These are phyloP conservation scores for Macrotyloma uniflorum DNA, from an alignment of 306 rosid genomes.

Conservation along the genomic window DNA sequence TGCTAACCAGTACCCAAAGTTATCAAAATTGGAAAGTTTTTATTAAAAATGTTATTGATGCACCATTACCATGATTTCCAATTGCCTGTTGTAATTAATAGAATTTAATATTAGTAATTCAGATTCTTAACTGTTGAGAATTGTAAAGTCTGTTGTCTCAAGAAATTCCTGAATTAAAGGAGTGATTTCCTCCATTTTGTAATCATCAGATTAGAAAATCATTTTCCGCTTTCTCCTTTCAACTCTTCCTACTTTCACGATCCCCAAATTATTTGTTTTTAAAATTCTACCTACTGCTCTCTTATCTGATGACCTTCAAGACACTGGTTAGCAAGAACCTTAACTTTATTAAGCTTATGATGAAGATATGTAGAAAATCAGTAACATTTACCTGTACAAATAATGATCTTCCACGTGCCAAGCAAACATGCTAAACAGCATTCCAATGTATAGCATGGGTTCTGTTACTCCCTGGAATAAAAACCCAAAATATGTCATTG, in stretches of 20 bases:
- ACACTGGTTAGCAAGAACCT: neutral
- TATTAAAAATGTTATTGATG: neutral
- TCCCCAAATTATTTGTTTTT: neutral
- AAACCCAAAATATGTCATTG: constrained; percentile 12
- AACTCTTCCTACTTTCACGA: neutral
- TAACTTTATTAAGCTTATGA: neutral
- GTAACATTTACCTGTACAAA: constrained; percentile 63
- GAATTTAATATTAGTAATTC: neutral
- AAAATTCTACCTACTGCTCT: neutral
- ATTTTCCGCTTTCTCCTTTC: neutral
- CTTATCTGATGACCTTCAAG: neutral
- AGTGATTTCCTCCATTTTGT: neutral
- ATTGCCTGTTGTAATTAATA: neutral
- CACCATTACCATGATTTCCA: neutral
- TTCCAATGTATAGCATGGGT: constrained; percentile 46
- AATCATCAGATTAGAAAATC: too few relatives aligned
- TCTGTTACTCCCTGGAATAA: constrained; percentile 73
- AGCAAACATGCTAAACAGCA: constrained; percentile 87
- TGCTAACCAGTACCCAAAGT: neutral
- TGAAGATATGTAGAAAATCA: neutral
- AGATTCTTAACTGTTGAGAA: neutral
- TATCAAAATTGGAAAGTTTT: neutral
- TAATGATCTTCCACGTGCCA: constrained; percentile 93
- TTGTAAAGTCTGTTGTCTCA: neutral
- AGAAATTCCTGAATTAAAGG: neutral